phyloP scores from a whole-genome alignment of 805 yeast genomes.

The Pichia kluyveri region DNA sequence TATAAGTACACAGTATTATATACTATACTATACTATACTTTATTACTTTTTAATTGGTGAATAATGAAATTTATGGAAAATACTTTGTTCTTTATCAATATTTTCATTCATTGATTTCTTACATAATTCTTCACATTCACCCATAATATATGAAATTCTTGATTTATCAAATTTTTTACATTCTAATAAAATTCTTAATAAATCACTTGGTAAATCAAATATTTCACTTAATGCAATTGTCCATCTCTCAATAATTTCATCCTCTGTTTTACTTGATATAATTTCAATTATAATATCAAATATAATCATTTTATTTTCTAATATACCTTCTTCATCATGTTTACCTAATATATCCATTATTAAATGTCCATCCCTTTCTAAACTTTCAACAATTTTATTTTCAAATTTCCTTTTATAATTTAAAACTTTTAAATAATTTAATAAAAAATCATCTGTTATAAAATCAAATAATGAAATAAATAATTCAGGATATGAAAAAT shows the following conservation, averaged over 20 bases:
- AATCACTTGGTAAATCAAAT: slow-evolving; percentile 69
- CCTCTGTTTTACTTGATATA: slow-evolving; percentile 35
- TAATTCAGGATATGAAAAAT: slow-evolving; percentile 22
- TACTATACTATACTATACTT: too few relatives aligned
- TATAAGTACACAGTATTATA: too few relatives aligned
- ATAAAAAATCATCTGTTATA: slow-evolving; percentile 32
- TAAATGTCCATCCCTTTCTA: slow-evolving; percentile 52
- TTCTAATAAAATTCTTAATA: slow-evolving; percentile 56
- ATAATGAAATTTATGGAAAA: slow-evolving; percentile 9
- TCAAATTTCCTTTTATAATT: slow-evolving; percentile 19
- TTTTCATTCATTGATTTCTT: slow-evolving; percentile 3
- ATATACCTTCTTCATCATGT: slow-evolving; percentile 22
- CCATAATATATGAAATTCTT: slow-evolving; percentile 14
- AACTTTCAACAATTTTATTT: slow-evolving; percentile 32
- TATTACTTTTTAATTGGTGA: slow-evolving; percentile 1
- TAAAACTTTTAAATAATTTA: slow-evolving; percentile 23
- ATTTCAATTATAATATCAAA: slow-evolving; percentile 57
- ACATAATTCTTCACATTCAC: slow-evolving; percentile 16
- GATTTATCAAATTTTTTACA: slow-evolving; percentile 24
- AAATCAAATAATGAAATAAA: slow-evolving; percentile 23
- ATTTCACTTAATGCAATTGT: slow-evolving; percentile 48
- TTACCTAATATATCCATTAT: slow-evolving; percentile 46
- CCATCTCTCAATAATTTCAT: slow-evolving; percentile 35
- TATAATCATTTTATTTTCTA: slow-evolving; percentile 32
- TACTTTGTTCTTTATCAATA: slow-evolving; percentile 1